Percentiles rank a stretch among this genome's conserved stretches.
These are phyloP conservation scores for Amanita inopinata DNA, from an alignment of 768 basidiomycete species.

Conservation along the genomic window DNA sequence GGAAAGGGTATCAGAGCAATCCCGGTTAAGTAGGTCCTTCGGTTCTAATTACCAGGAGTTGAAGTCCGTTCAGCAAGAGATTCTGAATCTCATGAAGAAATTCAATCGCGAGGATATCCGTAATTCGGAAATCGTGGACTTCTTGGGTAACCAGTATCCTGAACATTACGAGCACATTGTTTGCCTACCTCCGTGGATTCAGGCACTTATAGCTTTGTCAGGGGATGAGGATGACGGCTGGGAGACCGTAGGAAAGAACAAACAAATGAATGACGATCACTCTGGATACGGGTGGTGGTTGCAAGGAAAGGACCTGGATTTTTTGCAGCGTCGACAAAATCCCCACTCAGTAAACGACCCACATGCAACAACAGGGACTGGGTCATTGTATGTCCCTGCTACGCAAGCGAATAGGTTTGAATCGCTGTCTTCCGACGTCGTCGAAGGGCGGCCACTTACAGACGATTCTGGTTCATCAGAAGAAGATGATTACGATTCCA, in stretches of 20 bases:
- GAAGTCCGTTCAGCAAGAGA: slow-evolving; percentile 35
- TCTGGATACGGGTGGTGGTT: slow-evolving; percentile 46
- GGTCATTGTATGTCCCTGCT: too few relatives aligned
- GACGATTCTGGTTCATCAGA: not conserved
- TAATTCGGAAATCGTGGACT: slow-evolving; percentile 27
- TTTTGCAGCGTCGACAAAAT: slow-evolving; percentile 22
- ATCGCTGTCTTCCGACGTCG: not conserved
- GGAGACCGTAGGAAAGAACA: slow-evolving; percentile 21
- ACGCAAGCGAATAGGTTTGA: slow-evolving; percentile 1
- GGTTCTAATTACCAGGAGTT: slow-evolving; percentile 25
- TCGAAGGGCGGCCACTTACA: not conserved
- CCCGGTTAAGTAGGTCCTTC: slow-evolving; percentile 29
- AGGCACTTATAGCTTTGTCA: slow-evolving; percentile 10
- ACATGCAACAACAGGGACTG: not conserved
- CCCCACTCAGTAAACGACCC: not conserved
- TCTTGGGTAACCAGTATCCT: slow-evolving; percentile 35
- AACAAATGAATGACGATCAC: slow-evolving; percentile 15
- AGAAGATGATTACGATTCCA: not conserved
- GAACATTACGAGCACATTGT: slow-evolving; percentile 35
- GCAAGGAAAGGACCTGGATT: slow-evolving; percentile 34
- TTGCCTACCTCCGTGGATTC: slow-evolving; percentile 41
- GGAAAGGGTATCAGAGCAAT: slow-evolving; percentile 34
- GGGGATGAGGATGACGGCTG: slow-evolving; percentile 19
- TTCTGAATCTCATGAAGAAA: slow-evolving; percentile 35
- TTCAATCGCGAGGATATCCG: slow-evolving; percentile 25